Evolutionary conservation across 306 rosid genomes (phyloP), one percentile per base, ranked within the genome.

Genomic region (Cucurbita moschata): DNA sequence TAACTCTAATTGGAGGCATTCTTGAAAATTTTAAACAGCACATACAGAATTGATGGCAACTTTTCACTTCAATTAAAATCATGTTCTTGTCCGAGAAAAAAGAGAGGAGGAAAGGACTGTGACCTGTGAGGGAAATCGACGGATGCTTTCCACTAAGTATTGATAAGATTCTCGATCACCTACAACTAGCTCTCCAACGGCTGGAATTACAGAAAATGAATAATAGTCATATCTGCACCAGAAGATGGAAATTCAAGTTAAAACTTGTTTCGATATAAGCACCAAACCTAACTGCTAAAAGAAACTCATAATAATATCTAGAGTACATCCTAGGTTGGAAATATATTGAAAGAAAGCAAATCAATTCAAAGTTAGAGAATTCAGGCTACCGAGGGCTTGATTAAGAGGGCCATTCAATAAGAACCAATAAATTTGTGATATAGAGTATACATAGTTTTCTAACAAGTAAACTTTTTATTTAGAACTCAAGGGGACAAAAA

Each of bases 101-200:
- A 58, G 52, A 60, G 68, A 73, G 14, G 70, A 60, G 72, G 72
- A 78, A 58, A 54, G 74, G 57, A 60, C 55, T 53, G 49, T 72
- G 76, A 94, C 97, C 97, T 94, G 99, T 6, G 92, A 15, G 49
- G 99, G 97, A 65, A 94, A 94, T 64, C 90, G 90, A 60, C 90
- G 87, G 71, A 91, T 88, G 79, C 99, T 94, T 80, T 94, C 99
- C 57, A 94, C 99, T 73, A 94, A 82, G 88, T 94, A 94, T 78
- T 91, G 96, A 84, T 94, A 94, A 51, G 99, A 94, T 74, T 83
- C 82, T 54, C 95, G 88, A 75, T 91, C 97, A 3, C 92, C 91
- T 13, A 89, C 88, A 86, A 91, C 88, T 72, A 91, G 63, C 88
- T 91, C 90, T 67, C 97, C 97, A 51, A 91, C 30, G 60, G 86